A percentile compares a stretch with the other conserved stretches of the same genome.
Evolutionary conservation across 2,329 filamentous ascomycete species (phyloP).

Genomic region (Dactylellina sp.): DNA sequence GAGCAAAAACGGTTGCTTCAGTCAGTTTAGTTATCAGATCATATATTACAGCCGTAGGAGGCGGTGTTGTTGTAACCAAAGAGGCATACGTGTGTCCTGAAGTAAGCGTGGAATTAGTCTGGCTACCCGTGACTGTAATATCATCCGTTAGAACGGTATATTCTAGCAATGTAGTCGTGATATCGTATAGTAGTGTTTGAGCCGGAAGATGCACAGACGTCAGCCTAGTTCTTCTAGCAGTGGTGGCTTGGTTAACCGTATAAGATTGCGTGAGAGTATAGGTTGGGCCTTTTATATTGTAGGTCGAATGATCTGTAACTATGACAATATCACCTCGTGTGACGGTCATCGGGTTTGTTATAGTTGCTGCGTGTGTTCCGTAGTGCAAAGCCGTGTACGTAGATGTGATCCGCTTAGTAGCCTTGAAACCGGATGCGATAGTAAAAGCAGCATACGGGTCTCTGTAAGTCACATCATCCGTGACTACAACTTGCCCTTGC

Average conservation of each 20-base stretch:
- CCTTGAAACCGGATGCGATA: constrained; percentile 14
- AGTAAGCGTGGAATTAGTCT: constrained; percentile 15
- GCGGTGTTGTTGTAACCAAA: constrained; percentile 1
- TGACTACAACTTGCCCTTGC: constrained; percentile 18
- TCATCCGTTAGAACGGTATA: constrained; percentile 17
- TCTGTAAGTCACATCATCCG: constrained; percentile 29
- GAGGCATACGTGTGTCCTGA: constrained; percentile 16
- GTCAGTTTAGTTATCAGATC: constrained; percentile 1
- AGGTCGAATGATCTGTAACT: constrained; percentile 32
- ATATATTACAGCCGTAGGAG: background rate
- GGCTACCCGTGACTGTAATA: constrained; percentile 8
- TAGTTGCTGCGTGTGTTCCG: background rate
- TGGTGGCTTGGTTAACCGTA: constrained; percentile 13
- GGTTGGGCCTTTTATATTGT: constrained; percentile 10
- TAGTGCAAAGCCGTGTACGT: constrained; percentile 11
- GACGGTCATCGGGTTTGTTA: constrained; percentile 23
- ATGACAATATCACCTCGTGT: constrained; percentile 4
- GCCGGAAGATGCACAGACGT: background rate
- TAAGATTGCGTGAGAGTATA: constrained; percentile 21
- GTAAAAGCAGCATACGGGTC: constrained; percentile 31
- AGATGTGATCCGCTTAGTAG: constrained; percentile 18
- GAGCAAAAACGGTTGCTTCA: constrained; percentile 1
- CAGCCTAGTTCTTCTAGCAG: constrained; percentile 13
- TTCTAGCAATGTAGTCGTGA: constrained; percentile 23
- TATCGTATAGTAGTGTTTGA: constrained; percentile 9